Conservation (phyloP, 441 rosid genomes). For the Pelargonium myrrhifolium region DNA sequence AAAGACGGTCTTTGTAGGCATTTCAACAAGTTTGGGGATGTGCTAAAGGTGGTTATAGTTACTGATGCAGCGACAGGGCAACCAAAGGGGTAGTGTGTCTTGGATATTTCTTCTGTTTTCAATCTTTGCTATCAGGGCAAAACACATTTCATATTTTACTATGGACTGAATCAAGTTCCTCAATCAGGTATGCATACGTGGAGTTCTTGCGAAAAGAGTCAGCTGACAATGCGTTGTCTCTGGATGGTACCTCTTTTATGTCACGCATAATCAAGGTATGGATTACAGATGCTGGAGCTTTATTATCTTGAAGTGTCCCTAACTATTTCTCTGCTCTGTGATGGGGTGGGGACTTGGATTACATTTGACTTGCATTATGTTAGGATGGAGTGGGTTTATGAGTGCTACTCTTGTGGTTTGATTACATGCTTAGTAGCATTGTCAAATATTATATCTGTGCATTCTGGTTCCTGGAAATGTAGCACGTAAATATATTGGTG, state of each 20-base stretch:
- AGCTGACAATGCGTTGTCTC: slow-evolving; percentile 72
- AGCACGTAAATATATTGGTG: no score
- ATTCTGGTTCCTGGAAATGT: no score
- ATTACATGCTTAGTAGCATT: no score
- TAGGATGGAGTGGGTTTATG: no score
- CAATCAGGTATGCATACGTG: slow-evolving; percentile 65
- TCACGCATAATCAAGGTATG: slow-evolving; percentile 85
- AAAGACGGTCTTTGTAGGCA: slow-evolving; percentile 86
- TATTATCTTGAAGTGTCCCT: not conserved
- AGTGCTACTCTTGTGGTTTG: no score
- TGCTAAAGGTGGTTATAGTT: slow-evolving; percentile 72
- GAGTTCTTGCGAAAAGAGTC: slow-evolving; percentile 82
- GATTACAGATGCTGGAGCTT: not conserved
- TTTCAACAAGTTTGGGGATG: slow-evolving; percentile 85
- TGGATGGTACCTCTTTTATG: slow-evolving; percentile 89
- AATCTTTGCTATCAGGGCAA: slow-evolving; percentile 7
- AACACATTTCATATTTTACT: not conserved
- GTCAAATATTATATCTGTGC: no score
- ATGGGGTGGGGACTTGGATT: no score
- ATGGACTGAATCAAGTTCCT: slow-evolving; percentile 8
- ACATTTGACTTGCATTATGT: not conserved
- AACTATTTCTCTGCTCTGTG: no score
- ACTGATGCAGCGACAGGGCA: slow-evolving; percentile 87
- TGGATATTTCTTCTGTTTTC: slow-evolving; percentile 5
- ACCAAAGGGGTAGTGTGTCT: slow-evolving; percentile 62